Percentiles rank a stretch among this genome's conserved stretches.
These are phyloP conservation scores for Strobilomyces echinocephalus DNA, from an alignment of 768 basidiomycete species.

Conservation along the genomic window DNA sequence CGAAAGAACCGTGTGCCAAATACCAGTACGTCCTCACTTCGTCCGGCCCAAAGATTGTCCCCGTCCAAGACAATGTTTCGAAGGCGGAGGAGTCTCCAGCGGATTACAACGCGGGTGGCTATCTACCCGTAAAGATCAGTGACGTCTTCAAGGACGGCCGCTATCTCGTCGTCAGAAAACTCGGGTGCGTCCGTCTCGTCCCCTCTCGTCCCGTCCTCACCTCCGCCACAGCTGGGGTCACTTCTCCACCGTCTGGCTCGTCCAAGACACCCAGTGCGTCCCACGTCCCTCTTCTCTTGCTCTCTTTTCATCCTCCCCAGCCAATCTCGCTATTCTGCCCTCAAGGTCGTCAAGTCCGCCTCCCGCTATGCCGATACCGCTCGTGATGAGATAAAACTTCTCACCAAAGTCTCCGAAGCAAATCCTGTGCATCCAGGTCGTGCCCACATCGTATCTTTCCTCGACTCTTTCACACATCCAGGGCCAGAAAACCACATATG, in stretches of 20 bases:
- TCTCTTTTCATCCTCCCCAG: slow-evolving; percentile 37
- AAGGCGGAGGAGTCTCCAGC: slow-evolving; percentile 83
- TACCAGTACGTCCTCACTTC: slow-evolving; percentile 73
- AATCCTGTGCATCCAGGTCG: slow-evolving; percentile 77
- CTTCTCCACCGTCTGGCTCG: slow-evolving; percentile 93
- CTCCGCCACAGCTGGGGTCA: slow-evolving; percentile 73
- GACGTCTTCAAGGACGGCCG: slow-evolving; percentile 82
- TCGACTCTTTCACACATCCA: slow-evolving; percentile 82
- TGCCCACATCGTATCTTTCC: slow-evolving; percentile 78
- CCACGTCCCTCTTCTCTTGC: slow-evolving; percentile 2
- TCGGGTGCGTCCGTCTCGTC: slow-evolving; percentile 53
- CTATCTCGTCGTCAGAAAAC: slow-evolving; percentile 83
- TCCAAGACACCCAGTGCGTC: slow-evolving; percentile 69
- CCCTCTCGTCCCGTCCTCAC: slow-evolving; percentile 1
- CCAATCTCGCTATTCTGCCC: slow-evolving; percentile 71
- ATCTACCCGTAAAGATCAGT: slow-evolving; percentile 73
- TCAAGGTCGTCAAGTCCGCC: slow-evolving; percentile 95
- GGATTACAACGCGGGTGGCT: slow-evolving; percentile 78
- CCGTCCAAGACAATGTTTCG: slow-evolving; percentile 57
- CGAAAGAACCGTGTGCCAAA: slow-evolving; percentile 61
- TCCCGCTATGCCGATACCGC: slow-evolving; percentile 95
- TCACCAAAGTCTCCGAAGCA: slow-evolving; percentile 66
- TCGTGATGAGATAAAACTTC: slow-evolving; percentile 91
- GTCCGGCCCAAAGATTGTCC: slow-evolving; percentile 63
- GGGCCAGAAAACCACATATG: slow-evolving; percentile 80